Evolutionary conservation across 257 asterid genomes (phyloP).

Genomic region (Schizonepeta tenuifolia): DNA sequence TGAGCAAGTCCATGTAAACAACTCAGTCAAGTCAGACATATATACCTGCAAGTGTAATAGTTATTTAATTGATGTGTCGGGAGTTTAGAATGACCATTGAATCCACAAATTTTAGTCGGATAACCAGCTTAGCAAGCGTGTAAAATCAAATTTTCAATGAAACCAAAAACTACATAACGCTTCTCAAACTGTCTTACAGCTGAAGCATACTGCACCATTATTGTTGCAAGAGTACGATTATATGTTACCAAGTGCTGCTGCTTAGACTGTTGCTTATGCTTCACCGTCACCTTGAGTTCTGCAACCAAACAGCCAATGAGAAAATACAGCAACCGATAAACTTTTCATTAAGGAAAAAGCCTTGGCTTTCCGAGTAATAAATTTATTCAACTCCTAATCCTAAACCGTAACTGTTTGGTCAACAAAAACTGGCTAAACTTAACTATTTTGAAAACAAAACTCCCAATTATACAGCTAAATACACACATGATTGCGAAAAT

Average conservation of each 20-base stretch:
- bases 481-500: too few species aligned
- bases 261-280: constrained; percentile 42
- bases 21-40: constrained; percentile 77
- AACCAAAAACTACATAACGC: constrained; percentile 21
- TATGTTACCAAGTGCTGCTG: constrained; percentile 46
- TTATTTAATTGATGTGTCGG: constrained; percentile 2
- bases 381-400: constrained; percentile 7
- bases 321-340: not conserved
- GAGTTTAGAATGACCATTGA: constrained; percentile 17
- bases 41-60: constrained; percentile 67
- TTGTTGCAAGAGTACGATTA: constrained; percentile 82
- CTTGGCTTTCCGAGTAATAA: not conserved
- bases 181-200: constrained; percentile 66
- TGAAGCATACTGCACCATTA: constrained; percentile 89
- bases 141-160: constrained; percentile 14
- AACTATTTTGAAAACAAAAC: not conserved
- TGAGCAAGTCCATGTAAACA: constrained; percentile 97
- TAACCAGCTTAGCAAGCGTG: not conserved
- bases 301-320: constrained; percentile 35
- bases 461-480: not conserved
- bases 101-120: constrained; percentile 5
- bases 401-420: not conserved
- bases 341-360: not conserved
- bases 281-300: constrained; percentile 66
- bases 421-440: not conserved